Evolutionary conservation across 140 eudicot species (phyloP), one percentile per base, ranked within the genome.

Genomic region (Cichorium intybus): DNA sequence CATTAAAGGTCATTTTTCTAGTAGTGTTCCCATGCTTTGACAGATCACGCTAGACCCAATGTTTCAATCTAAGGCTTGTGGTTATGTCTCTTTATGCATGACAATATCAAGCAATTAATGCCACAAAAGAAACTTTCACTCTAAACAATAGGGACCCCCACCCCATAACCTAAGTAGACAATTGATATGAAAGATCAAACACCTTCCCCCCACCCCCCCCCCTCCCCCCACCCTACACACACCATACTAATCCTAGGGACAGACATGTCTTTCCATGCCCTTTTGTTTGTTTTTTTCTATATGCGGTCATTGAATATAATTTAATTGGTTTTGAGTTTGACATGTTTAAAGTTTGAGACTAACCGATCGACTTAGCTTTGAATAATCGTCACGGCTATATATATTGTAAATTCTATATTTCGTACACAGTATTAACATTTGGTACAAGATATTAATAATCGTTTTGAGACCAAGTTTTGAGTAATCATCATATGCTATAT

Each of bases 21-120:
- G n/a, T n/a, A n/a, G n/a, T n/a, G n/a, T n/a, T n/a, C 64, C 79
- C 79, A 75, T 75, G 70, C 79, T 67, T 59, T 75, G 64, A 67
- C 79, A 75, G 75, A 15, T 75, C 59, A 50, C 50, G 37, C 75
- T 57, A 16, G 63, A 58, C 79, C 79, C 69, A 6, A n/a, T 34
- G 47, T 26, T 66, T 10, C 52, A 66, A 58, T 58, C 74, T 68
- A 16, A 63, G 34, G 49, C 74, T 67, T 75, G 79, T 75, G 75
- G 64, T 49, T 8, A 50, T 67, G 79, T 75, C 63, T 74, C 64
- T 39, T 28, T 33, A 33, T 18, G 34, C 62, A 74, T 56, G 73
- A 46, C 72, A 64, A 55, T 31, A 54, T 62, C 43, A 73, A 65
- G 61, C 69, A 74, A 58, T n/a, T n/a, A n/a, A n/a, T 37, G 60